Conservation (phyloP, 108 stramenopile species). For the Mayamaea pseudoterrestris region DNA sequence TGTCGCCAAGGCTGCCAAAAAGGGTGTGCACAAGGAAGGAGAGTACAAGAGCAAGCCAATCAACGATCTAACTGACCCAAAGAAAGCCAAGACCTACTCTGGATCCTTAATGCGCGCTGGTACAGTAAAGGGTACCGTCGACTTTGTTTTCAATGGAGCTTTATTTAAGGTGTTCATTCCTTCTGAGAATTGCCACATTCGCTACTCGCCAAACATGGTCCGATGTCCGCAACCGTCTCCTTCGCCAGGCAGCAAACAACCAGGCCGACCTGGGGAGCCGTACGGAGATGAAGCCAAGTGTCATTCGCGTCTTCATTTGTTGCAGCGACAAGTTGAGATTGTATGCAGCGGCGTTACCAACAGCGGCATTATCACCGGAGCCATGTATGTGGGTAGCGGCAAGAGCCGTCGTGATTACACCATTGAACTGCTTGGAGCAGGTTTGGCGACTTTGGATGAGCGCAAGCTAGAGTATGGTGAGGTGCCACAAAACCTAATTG, state of each 20-base stretch:
- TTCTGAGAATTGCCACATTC: slow-evolving; percentile 84
- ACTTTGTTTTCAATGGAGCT: slow-evolving; percentile 90
- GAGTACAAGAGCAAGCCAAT: slow-evolving; percentile 50
- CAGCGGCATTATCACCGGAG: slow-evolving; percentile 81
- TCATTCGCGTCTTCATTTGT: slow-evolving; percentile 75
- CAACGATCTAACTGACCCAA: slow-evolving; percentile 85
- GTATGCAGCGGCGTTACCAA: slow-evolving; percentile 58
- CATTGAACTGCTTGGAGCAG: slow-evolving; percentile 64
- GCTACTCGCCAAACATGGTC: slow-evolving; percentile 62
- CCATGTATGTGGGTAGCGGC: slow-evolving; percentile 61
- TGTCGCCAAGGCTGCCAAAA: slow-evolving; percentile 68
- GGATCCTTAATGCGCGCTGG: slow-evolving; percentile 77
- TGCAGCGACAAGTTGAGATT: slow-evolving; percentile 93
- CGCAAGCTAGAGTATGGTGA: slow-evolving; percentile 83
- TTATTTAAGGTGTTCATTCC: slow-evolving; percentile 89
- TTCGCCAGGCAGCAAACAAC: slow-evolving; percentile 27
- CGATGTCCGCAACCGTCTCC: slow-evolving; percentile 78
- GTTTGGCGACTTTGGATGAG: slow-evolving; percentile 75
- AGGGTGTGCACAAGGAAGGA: slow-evolving; percentile 74
- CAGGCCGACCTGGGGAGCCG: slow-evolving; percentile 74
- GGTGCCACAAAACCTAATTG: slow-evolving; percentile 60
- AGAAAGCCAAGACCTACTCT: slow-evolving; percentile 85
- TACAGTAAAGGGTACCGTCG: slow-evolving; percentile 80
- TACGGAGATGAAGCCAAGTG: slow-evolving; percentile 91
- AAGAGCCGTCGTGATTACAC: slow-evolving; percentile 58